phyloP scores from a whole-genome alignment of 2,329 filamentous ascomycete species.

The Penicillium sp. region DNA sequence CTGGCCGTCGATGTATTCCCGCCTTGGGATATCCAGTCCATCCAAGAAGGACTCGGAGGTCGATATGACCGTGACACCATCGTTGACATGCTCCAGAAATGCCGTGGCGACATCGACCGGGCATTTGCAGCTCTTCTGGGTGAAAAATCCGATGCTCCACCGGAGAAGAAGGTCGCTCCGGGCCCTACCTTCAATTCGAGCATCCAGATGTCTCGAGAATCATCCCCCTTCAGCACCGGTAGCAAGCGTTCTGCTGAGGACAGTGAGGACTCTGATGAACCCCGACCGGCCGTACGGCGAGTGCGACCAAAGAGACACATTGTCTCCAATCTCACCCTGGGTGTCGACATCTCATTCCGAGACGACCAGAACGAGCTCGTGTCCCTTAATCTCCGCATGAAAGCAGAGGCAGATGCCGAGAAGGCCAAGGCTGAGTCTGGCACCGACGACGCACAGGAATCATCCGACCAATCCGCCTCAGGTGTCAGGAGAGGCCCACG shows the following conservation, averaged over 20 bases:
- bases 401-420: slow-evolving; percentile 16
- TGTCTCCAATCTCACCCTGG: slow-evolving; percentile 35
- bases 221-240: slow-evolving; percentile 42
- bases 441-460: not conserved
- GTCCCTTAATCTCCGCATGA: slow-evolving; percentile 34
- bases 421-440: slow-evolving; percentile 9
- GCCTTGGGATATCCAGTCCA: slow-evolving; percentile 57
- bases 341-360: slow-evolving; percentile 38
- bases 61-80: slow-evolving; percentile 52
- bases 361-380: slow-evolving; percentile 41
- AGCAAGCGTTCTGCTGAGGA: slow-evolving; percentile 44
- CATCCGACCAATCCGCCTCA: slow-evolving; percentile 9
- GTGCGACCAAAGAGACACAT: slow-evolving; percentile 32
- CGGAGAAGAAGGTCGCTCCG: slow-evolving; percentile 22
- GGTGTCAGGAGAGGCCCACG: slow-evolving; percentile 10
- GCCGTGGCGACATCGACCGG: slow-evolving; percentile 53
- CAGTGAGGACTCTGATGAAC: slow-evolving; percentile 39
- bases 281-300: slow-evolving; percentile 29
- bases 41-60: slow-evolving; percentile 52
- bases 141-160: slow-evolving; percentile 33
- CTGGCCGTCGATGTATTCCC: slow-evolving; percentile 42
- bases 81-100: slow-evolving; percentile 52
- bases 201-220: slow-evolving; percentile 40
- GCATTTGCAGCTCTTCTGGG: slow-evolving; percentile 55
- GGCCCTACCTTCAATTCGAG: slow-evolving; percentile 31